These are phyloP conservation scores for Phyllosticta ampelicida DNA, from an alignment of 2,329 filamentous ascomycete genomes.

Conservation along the genomic window DNA sequence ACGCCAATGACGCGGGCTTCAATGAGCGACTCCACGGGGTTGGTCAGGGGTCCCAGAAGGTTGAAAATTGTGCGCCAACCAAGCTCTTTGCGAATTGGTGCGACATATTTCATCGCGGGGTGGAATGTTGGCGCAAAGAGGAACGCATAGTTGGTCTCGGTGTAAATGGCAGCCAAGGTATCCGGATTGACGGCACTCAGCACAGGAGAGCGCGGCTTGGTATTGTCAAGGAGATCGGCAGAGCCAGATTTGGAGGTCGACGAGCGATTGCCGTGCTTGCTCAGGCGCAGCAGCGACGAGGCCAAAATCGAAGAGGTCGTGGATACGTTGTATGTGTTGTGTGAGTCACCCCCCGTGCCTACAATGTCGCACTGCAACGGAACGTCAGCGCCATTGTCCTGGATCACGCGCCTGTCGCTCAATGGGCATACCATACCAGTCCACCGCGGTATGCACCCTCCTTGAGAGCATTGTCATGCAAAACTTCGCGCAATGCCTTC, in stretches of 20 bases:
- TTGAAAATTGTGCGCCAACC: constrained; percentile 98
- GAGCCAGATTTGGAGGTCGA: constrained; percentile 94
- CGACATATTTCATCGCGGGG: constrained; percentile 84
- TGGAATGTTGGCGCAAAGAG: constrained; percentile 95
- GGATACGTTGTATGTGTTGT: constrained; percentile 97
- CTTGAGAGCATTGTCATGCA: constrained; percentile 49
- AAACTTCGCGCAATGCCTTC: constrained; percentile 47
- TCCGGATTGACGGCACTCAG: constrained; percentile 62
- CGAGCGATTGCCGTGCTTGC: constrained; percentile 93
- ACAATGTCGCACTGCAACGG: constrained; percentile 73
- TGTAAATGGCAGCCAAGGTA: constrained; percentile 64
- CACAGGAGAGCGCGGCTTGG: constrained; percentile 60
- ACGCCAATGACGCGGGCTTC: constrained; percentile 93
- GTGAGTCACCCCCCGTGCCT: constrained; percentile 88
- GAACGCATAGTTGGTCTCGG: constrained; percentile 80
- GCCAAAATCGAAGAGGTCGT: constrained; percentile 90
- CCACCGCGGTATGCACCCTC: constrained; percentile 74
- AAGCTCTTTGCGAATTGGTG: constrained; percentile 73
- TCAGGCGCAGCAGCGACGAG: constrained; percentile 71
- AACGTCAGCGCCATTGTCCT: background rate
- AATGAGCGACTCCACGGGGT: constrained; percentile 67
- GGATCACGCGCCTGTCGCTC: background rate
- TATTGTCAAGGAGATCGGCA: constrained; percentile 75
- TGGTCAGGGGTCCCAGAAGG: constrained; percentile 81
- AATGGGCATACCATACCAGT: constrained; percentile 48